Evolutionary conservation across 108 stramenopile species (phyloP), one percentile per base, ranked within the genome.

Genomic region (Pseudonitzschia delicatissima): DNA sequence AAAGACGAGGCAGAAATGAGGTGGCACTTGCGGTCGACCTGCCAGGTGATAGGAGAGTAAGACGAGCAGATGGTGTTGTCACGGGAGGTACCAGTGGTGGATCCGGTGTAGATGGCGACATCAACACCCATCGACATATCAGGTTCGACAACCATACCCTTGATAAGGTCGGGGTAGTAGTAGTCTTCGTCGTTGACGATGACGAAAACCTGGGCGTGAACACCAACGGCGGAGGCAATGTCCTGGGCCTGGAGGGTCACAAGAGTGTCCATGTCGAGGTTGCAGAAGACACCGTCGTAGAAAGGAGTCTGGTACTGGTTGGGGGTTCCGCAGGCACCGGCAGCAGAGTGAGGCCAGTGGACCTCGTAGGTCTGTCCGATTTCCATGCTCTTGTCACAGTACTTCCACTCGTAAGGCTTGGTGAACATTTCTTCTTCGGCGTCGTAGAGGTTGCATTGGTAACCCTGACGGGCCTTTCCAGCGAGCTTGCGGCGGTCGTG

Each of bases 11-110:
- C 87, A 37, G 76, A 78, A 52, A 85, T 81, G 64, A 82, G 29
- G 76, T 85, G 84, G 63, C 87, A 88, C 66, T 83, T 81, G 63
- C 82, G 84, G 69, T 88, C 84, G 0, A 88, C 87, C 48, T 88
- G 84, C 87, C 87, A 88, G 57, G 87, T 85, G 60, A 85, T 83
- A 35, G 80, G 82, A 28, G 83, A 26, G 66, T 85, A 87, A 45
- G 57, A 65, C 3, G 86, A 85, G 73, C 84, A 83, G 44, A 79
- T 49, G n/a, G 66, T 64, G 59, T 83, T 85, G 63, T 71, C 49
- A 42, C 73, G 69, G 25, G 64, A 49, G 13, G 68, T 65, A 50
- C 86, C 86, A 26, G 86, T 87, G 40, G 86, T 84, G 12, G 84
- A 85, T 61, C 87, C 87, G 42, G 84, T 79, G 82, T 85, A 87